These are phyloP conservation scores for Ambrosiella beaveri DNA, from an alignment of 2,329 filamentous ascomycete species.

Conservation along the genomic window DNA sequence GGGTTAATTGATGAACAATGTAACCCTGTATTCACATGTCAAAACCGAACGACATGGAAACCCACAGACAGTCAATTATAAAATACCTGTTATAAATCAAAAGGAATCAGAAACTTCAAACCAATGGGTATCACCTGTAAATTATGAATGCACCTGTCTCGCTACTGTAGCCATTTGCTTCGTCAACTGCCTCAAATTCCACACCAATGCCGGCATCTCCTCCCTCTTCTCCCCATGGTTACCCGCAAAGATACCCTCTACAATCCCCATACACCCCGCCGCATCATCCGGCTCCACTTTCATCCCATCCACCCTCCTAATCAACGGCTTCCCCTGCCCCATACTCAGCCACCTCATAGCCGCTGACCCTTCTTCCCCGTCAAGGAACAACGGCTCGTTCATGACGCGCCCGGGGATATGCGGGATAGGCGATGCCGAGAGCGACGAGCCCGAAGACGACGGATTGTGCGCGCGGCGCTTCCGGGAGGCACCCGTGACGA, in stretches of 20 bases:
- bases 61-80: not conserved
- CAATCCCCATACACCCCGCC: constrained; percentile 38
- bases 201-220: constrained; percentile 41
- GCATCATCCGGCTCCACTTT: constrained; percentile 36
- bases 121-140: not conserved
- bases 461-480: constrained; percentile 27
- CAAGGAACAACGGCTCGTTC: constrained; percentile 32
- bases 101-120: not conserved
- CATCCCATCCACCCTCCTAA: constrained; percentile 22
- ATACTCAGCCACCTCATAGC: constrained; percentile 40
- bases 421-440: not conserved
- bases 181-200: constrained; percentile 48
- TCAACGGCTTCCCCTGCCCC: constrained; percentile 35
- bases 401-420: constrained; percentile 18
- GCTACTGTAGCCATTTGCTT: constrained; percentile 37
- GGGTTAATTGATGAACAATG: not conserved
- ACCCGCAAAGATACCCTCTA: constrained; percentile 36
- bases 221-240: constrained; percentile 30
- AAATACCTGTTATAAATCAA: not conserved
- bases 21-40: not conserved
- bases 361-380: constrained; percentile 34
- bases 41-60: not conserved
- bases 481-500: constrained; percentile 26
- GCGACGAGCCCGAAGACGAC: too few species aligned
- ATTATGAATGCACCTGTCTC: constrained; percentile 17